Base-by-base conservation (phyloP, 2,329 filamentous ascomycete genomes). In the Chaetomiaceae sp. region DNA sequence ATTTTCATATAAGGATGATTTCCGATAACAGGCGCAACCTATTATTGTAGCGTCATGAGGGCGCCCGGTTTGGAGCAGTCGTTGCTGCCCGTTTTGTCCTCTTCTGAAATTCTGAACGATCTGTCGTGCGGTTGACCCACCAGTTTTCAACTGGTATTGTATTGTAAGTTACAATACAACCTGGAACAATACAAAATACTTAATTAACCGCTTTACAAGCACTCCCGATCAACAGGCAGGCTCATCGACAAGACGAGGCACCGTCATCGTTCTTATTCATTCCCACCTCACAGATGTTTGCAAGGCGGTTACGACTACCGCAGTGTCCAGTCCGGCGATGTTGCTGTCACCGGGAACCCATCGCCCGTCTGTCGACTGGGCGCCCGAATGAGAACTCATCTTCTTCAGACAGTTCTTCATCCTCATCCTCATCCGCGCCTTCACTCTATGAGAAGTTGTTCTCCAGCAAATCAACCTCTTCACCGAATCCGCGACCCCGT, bases 371-470 rank as follows among this genome's bases (percentile, higher is more conserved):
- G 19, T 46, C 38, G 38, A 34, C 52, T 20, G 9, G n/a, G 7
- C 8, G 47, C 49, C 29, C 19, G 19, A 7, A 22, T 19, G 20
- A 46, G 19, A 47, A 22, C 5, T 33, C 53, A 29, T 39, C 46
- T 15, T 47, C 22, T 36, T 36, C 31, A 29, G 2, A 7, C 3
- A 7, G 3, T 3, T 27, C 44, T 40, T 19, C 44, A n/a, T 19
- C 39, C 3, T 2, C 34, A 9, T 29, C 20, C n/a, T 17, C 42
- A 40, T 22, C 47, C 2, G 11, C 39, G 6, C 23, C 19, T 3
- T 50, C 53, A 9, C 39, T 56, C 4, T 56, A 54, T 37, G 17
- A 59, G 9, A 34, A 46, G 17, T 22, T 56, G 22, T 56, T 52
- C 27, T 22, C 38, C 7, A n/a, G 20, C 33, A 27, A 19, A 7